Evolutionary conservation across 345 rosid genomes (phyloP).

Genomic region (Balakata baccata): DNA sequence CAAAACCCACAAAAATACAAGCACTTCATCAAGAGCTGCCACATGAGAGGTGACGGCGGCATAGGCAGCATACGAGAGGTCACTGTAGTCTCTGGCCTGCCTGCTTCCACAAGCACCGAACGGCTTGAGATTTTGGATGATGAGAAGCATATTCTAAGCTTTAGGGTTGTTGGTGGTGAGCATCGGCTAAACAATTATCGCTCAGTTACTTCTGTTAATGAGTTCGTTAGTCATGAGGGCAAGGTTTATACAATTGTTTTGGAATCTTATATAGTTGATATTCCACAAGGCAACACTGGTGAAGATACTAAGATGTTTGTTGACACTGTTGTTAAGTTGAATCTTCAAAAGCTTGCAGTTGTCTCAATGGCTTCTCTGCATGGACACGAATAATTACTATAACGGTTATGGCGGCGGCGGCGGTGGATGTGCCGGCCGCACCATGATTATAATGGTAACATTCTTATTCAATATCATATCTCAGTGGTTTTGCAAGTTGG

Average conservation of each 20-base stretch:
- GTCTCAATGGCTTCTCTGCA: slow-evolving; percentile 48
- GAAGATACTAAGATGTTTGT: slow-evolving; percentile 84
- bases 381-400: slow-evolving; percentile 29
- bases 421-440: no score
- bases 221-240: slow-evolving; percentile 39
- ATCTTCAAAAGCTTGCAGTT: slow-evolving; percentile 78
- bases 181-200: slow-evolving; percentile 70
- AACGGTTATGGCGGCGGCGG: no score
- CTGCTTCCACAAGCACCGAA: slow-evolving; percentile 83
- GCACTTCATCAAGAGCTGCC: slow-evolving; percentile 75
- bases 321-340: slow-evolving; percentile 87
- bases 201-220: slow-evolving; percentile 76
- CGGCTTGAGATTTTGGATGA: slow-evolving; percentile 75
- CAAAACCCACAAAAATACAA: slow-evolving; percentile 73
- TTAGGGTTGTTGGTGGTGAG: slow-evolving; percentile 78
- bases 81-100: slow-evolving; percentile 69
- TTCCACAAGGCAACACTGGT: slow-evolving; percentile 72
- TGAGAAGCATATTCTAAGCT: slow-evolving; percentile 61
- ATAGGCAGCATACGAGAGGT: slow-evolving; percentile 76
- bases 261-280: slow-evolving; percentile 78
- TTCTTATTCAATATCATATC: no score
- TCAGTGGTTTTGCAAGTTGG: no score
- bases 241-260: slow-evolving; percentile 57
- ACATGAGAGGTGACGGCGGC: slow-evolving; percentile 49
- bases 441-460: no score